These are phyloP conservation scores for Elaphomyces granulatus DNA, from an alignment of 495 filamentous ascomycete genomes.

Conservation along the genomic window DNA sequence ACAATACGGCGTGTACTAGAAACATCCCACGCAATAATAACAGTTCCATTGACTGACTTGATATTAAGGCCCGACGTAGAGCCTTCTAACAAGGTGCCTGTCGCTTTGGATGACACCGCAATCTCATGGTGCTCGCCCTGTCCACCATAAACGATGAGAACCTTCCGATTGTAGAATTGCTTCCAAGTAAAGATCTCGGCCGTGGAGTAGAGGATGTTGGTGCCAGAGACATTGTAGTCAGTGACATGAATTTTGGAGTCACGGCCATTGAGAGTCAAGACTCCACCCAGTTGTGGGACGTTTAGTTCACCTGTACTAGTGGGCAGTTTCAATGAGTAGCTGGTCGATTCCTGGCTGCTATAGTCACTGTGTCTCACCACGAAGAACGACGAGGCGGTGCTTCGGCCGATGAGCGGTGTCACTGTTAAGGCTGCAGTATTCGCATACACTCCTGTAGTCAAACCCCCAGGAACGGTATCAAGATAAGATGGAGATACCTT, in stretches of 20 bases:
- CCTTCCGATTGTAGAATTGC: constrained; percentile 40
- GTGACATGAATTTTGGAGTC: constrained; percentile 66
- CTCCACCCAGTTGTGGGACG: constrained; percentile 48
- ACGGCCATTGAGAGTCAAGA: constrained; percentile 50
- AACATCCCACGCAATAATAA: constrained; percentile 43
- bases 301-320: constrained; percentile 47
- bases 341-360: constrained; percentile 35
- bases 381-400: constrained; percentile 42
- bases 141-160: constrained; percentile 57
- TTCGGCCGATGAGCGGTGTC: constrained; percentile 43
- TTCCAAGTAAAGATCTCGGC: constrained; percentile 66
- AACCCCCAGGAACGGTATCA: constrained; percentile 31
- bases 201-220: constrained; percentile 55
- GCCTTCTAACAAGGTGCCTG: constrained; percentile 36
- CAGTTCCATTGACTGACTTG: constrained; percentile 16
- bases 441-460: constrained; percentile 37
- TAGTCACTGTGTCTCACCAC: constrained; percentile 52
- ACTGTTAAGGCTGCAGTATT: constrained; percentile 36
- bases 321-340: constrained; percentile 46
- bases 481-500: constrained; percentile 55
- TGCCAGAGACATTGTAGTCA: constrained; percentile 54
- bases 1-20: constrained; percentile 38
- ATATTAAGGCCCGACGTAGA: constrained; percentile 22
- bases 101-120: constrained; percentile 32
- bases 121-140: constrained; percentile 57